Evolutionary conservation across 2,329 filamentous ascomycete species (phyloP), one percentile per base, ranked within the genome.

Genomic region (Chaetomiaceae sp.): DNA sequence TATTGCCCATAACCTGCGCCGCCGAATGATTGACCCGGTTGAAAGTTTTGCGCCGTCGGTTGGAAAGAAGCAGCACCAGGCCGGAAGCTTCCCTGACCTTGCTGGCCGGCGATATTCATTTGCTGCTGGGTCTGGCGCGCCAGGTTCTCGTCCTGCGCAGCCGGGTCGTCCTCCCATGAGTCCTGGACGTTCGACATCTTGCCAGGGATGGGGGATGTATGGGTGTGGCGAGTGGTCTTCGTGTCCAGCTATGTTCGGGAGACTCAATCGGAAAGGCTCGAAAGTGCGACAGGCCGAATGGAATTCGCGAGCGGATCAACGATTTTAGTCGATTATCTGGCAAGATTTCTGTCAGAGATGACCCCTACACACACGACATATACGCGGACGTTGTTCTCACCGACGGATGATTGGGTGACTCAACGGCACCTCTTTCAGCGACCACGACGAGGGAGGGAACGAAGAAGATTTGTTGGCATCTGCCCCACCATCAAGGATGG

Each of bases 91-190:
- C 72, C 74, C 59, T 52, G 49, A 8, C n/a, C 27, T 21, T 68
- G 71, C 61, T 72, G 72, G 58, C 73, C 75, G 69, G 86, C 87
- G 66, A 91, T 69, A 70, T 90, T 89, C 70, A 90, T 79, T 69
- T 87, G 85, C 69, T 86, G 82, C 64, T 86, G 82, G 33, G 87
- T 75, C 76, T 91, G 88, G 64, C 84, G 84, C 58, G 88, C 82
- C 71, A 95, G 82, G 69, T 82, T 82, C 64, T 89, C 86, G 65
- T 91, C 86, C 76, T 89, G 86, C 58, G 82, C 84, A 51, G 85
- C 78, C 65, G 85, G 84, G 66, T 91, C 89, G 66, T 95, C 90
- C 75, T 97, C 91, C 89, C 94, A 97, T 58, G 90, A 96, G 71
- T 95, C 90, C 66, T 90, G 87, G n/a, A 62, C 50, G 58, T 62